phyloP scores from a whole-genome alignment of 2,329 filamentous ascomycete genomes.

The Trichocomaceae sp. region DNA sequence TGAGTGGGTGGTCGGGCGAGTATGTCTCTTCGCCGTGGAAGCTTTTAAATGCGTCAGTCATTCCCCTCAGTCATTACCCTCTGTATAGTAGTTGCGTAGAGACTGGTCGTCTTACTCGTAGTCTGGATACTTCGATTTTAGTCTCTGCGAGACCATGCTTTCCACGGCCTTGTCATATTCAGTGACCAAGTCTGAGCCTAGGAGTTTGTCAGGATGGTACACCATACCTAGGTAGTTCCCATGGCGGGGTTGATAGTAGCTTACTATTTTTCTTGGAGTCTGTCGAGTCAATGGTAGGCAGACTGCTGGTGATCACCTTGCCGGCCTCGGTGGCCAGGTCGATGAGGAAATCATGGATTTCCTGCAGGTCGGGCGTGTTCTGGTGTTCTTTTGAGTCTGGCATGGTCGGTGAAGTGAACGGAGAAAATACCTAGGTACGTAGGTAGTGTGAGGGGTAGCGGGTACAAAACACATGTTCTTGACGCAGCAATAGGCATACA shows the following conservation, averaged over 20 bases:
- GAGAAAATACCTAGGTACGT: neutral
- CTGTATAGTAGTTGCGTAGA: no score
- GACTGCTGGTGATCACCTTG: constrained; percentile 37
- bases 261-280: constrained; percentile 44
- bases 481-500: no score
- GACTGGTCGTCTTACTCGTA: constrained; percentile 37
- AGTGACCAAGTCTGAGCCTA: constrained; percentile 56
- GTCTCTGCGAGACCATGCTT: constrained; percentile 47
- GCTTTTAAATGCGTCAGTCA: constrained; percentile 18
- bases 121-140: constrained; percentile 47
- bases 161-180: constrained; percentile 59
- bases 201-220: neutral
- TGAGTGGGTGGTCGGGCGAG: constrained; percentile 47
- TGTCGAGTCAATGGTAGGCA: constrained; percentile 31
- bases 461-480: neutral
- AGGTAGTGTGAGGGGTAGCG: neutral
- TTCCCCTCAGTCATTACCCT: no score
- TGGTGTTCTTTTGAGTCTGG: neutral
- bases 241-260: constrained; percentile 8
- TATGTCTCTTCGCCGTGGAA: constrained; percentile 59
- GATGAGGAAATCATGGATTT: constrained; percentile 39
- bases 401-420: neutral
- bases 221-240: no score
- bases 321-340: constrained; percentile 37
- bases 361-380: constrained; percentile 24